A percentile compares a stretch with the other conserved stretches of the same genome.
phyloP scores from a whole-genome alignment of 352 stramenopile genomes.

The Sclerospora graminicola region DNA sequence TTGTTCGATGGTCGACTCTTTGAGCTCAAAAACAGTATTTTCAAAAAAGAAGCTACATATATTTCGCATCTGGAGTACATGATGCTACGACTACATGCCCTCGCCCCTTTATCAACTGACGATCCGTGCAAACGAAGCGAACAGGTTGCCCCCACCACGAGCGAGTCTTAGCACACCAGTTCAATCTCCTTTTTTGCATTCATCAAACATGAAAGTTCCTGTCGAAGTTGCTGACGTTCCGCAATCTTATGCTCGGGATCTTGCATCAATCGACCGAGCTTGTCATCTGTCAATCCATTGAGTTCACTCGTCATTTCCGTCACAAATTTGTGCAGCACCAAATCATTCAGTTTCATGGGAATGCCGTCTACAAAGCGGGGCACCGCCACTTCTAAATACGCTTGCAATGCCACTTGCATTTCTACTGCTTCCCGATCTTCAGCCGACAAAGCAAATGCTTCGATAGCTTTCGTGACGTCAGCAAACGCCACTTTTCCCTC shows the following conservation, averaged over 20 bases:
- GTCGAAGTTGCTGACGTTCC: slow-evolving; percentile 14
- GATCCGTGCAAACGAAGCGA: no score
- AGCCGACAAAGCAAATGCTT: slow-evolving; percentile 8
- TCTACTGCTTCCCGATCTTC: slow-evolving; percentile 28
- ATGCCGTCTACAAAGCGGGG: slow-evolving; percentile 27
- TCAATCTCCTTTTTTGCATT: slow-evolving; percentile 28
- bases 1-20: no score
- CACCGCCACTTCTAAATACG: slow-evolving; percentile 26
- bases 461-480: slow-evolving; percentile 8
- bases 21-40: no score
- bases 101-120: no score
- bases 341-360: slow-evolving; percentile 29
- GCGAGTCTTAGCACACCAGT: slow-evolving; percentile 12
- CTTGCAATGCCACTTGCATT: slow-evolving; percentile 23
- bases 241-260: slow-evolving; percentile 21
- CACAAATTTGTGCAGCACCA: slow-evolving; percentile 20
- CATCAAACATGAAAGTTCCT: slow-evolving; percentile 19
- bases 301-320: slow-evolving; percentile 18
- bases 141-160: no score
- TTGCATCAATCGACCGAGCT: slow-evolving; percentile 22
- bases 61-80: no score
- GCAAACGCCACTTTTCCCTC: slow-evolving; percentile 7
- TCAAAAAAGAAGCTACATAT: no score
- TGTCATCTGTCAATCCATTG: slow-evolving; percentile 21
- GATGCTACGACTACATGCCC: no score